Evolutionary conservation across 768 basidiomycete species (phyloP), one percentile per base, ranked within the genome.

Genomic region (Galerina marginata): DNA sequence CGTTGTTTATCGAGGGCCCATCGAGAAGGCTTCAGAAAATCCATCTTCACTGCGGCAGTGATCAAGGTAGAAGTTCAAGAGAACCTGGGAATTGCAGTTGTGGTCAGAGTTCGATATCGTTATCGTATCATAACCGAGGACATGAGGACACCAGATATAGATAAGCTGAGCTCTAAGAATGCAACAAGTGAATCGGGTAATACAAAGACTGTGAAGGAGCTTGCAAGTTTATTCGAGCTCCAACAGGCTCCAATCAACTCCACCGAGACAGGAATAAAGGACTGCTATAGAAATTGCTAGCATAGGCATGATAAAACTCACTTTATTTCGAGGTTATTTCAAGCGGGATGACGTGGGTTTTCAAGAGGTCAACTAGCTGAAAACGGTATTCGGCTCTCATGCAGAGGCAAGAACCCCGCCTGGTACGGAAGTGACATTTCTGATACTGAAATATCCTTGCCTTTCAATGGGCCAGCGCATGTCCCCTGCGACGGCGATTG

Each of bases 1-100:
- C 43, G 36, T 16, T 61, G 55, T 40, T 61, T 49, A 39, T 61
- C 45, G 44, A 61, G 60, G 6, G 60, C 60, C 60, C 60, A 61
- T 15, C 45, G 44, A 9, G 60, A 56, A 14, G 55, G 55, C 36
- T 51, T 51, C 9, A 61, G 26, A 23, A 58, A 49, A 20, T 33
- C 40, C 43, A 36, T 37, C n/a, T 26, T 52, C 40, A 25, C 26
- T 6, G 33, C 14, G 36, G 9, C 26, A 20, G 25, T 40, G 37
- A 23, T 56, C 25, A 39, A 20, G 38, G 59, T 60, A 40, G 60
- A n/a, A 25, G 60, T 12, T 9, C 36, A 53, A 37, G 55, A 52
- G 51, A 42, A 56, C 54, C 60, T 47, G 48, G 55, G 55, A 51
- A 61, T n/a, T 9, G 20, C 14, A 51, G 37, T 29, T 23, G 45